Evolutionary conservation across 306 rosid species (phyloP).

Genomic region (Trichosanthes truncata): DNA sequence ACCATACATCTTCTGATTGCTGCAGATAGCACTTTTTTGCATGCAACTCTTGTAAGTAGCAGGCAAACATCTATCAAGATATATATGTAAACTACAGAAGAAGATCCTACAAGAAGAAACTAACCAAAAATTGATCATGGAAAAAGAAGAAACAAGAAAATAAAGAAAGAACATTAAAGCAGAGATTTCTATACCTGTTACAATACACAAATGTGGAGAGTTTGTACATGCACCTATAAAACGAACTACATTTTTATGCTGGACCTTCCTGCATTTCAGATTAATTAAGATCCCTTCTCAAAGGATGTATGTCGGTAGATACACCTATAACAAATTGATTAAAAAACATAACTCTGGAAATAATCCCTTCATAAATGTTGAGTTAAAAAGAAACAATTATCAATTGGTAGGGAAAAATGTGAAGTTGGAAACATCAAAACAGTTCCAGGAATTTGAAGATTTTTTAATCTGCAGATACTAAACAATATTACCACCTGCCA

Average conservation of each 20-base stretch:
- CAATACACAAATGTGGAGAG: slow-evolving; percentile 79
- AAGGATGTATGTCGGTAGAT: slow-evolving; percentile 10
- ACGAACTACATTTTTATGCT: slow-evolving; percentile 81
- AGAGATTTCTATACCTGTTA: slow-evolving; percentile 57
- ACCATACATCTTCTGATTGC: not conserved
- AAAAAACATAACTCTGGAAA: not conserved
- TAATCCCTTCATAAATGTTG: not conserved
- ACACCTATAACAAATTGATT: slow-evolving; percentile 1
- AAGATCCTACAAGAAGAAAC: not conserved
- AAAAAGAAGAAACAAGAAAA: not conserved
- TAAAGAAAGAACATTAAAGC: not conserved
- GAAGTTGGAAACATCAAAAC: not conserved
- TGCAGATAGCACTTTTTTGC: not conserved
- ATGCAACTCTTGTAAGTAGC: not conserved
- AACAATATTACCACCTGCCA: not conserved
- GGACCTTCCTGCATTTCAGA: slow-evolving; percentile 69
- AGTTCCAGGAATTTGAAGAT: not conserved
- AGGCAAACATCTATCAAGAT: not conserved
- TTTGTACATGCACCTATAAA: slow-evolving; percentile 91
- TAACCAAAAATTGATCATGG: slow-evolving; percentile 7
- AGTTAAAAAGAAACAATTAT: not conserved
- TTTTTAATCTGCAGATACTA: not conserved
- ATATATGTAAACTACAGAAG: not conserved
- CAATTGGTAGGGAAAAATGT: not conserved
- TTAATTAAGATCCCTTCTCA: slow-evolving; percentile 9